Percentiles rank a stretch among this genome's conserved stretches.
These are phyloP conservation scores for Salix exigua DNA, from an alignment of 345 rosid genomes.

Conservation along the genomic window DNA sequence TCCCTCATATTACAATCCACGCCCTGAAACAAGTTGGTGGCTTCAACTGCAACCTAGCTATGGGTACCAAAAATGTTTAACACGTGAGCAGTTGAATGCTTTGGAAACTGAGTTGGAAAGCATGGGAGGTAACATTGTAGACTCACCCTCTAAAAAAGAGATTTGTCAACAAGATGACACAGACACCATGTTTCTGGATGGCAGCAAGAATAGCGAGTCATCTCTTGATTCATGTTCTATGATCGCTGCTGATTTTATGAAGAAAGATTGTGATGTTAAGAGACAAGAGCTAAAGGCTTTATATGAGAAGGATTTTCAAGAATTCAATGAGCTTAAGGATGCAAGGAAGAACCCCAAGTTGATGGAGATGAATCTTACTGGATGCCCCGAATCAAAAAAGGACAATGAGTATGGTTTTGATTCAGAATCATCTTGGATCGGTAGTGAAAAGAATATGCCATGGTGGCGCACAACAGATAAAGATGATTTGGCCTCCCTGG, in stretches of 20 bases:
- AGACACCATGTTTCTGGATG: not conserved
- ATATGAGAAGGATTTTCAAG: slow-evolving; percentile 32
- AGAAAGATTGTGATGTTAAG: slow-evolving; percentile 17
- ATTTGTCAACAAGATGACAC: not conserved
- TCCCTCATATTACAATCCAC: slow-evolving; percentile 43
- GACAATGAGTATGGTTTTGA: slow-evolving; percentile 37
- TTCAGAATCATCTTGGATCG: slow-evolving; percentile 61
- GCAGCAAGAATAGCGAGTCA: slow-evolving; percentile 9
- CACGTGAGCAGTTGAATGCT: slow-evolving; percentile 42
- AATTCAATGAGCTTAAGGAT: slow-evolving; percentile 38
- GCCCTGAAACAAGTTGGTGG: slow-evolving; percentile 67
- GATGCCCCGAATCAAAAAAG: slow-evolving; percentile 27
- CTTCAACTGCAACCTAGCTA: slow-evolving; percentile 57
- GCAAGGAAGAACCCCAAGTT: slow-evolving; percentile 36
- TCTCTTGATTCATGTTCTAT: slow-evolving; percentile 1
- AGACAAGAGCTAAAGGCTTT: slow-evolving; percentile 16
- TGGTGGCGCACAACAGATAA: slow-evolving; percentile 87
- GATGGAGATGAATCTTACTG: slow-evolving; percentile 36
- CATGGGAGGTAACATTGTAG: slow-evolving; percentile 24
- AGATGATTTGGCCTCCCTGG: slow-evolving; percentile 78
- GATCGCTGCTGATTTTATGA: slow-evolving; percentile 8
- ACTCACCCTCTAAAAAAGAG: slow-evolving; percentile 23
- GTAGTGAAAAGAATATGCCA: slow-evolving; percentile 54
- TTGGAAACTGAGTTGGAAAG: slow-evolving; percentile 49
- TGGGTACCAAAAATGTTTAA: slow-evolving; percentile 53